These are phyloP conservation scores for Zoysia japonica DNA, from an alignment of 176 grass and related monocot species.

Conservation along the genomic window DNA sequence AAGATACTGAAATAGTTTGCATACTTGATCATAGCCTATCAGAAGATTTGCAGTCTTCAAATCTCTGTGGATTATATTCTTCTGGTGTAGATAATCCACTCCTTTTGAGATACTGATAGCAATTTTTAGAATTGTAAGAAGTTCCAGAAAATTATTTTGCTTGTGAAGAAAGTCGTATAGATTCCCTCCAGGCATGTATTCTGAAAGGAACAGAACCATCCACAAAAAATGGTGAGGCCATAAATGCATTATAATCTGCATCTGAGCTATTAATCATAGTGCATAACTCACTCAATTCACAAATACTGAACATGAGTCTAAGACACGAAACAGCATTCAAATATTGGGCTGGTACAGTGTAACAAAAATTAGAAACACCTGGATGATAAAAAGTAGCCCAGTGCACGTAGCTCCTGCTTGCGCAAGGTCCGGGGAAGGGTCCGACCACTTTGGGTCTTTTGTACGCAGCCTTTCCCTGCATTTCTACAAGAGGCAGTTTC, in stretches of 20 bases:
- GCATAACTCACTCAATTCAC: neutral
- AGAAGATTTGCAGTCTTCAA: conserved; percentile 93
- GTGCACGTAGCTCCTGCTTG: too few species aligned
- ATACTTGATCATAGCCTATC: conserved; percentile 67
- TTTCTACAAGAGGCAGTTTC: too few species aligned
- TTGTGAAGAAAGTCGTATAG: conserved; percentile 86
- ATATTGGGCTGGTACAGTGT: neutral
- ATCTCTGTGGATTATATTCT: conserved; percentile 93
- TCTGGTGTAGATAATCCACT: conserved; percentile 84
- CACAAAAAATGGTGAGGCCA: conserved; percentile 5
- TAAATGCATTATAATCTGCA: conserved; percentile 19
- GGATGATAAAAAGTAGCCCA: neutral
- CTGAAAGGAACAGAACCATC: conserved; percentile 57
- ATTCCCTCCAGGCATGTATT: conserved; percentile 85
- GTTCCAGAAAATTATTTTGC: conserved; percentile 57
- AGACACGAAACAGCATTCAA: neutral
- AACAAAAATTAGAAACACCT: neutral
- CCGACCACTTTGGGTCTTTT: too few species aligned
- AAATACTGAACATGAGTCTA: conserved; percentile 16
- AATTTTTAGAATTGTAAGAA: conserved; percentile 59
- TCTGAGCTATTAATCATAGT: neutral
- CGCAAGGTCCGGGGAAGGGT: too few species aligned
- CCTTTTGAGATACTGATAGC: conserved; percentile 75
- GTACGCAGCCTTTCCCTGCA: too few species aligned
- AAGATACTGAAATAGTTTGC: conserved; percentile 19